These are phyloP conservation scores for Chaetothyriales sp. DNA, from an alignment of 2,329 filamentous ascomycete genomes.

Conservation along the genomic window DNA sequence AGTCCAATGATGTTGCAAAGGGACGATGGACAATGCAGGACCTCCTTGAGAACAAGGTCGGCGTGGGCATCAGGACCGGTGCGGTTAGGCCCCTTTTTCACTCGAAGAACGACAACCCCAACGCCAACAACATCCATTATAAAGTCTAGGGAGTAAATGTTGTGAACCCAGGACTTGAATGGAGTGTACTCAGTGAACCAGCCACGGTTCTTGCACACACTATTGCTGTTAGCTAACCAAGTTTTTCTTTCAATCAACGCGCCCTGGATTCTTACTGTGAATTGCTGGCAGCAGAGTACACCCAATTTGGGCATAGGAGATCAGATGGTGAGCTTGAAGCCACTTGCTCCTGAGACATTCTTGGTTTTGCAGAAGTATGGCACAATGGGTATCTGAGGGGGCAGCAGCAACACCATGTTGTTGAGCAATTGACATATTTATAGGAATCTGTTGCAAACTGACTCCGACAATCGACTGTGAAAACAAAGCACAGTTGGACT, in stretches of 20 bases:
- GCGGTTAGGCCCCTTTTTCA: conserved; percentile 3
- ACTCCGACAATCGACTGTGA: too few relatives aligned
- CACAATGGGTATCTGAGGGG: too few relatives aligned
- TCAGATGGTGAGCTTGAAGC: background rate
- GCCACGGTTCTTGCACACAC: conserved; percentile 8
- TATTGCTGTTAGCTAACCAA: background rate
- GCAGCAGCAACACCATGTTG: too few relatives aligned
- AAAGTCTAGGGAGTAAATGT: background rate
- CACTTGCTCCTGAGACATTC: background rate
- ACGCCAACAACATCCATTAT: background rate
- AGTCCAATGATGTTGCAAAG: conserved; percentile 11
- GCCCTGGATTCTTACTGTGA: background rate
- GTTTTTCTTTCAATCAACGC: background rate
- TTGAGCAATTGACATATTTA: too few relatives aligned
- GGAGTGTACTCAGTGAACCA: conserved; percentile 11
- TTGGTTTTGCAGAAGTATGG: too few relatives aligned
- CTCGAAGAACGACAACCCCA: conserved; percentile 3
- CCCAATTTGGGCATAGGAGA: background rate
- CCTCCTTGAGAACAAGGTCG: conserved; percentile 5
- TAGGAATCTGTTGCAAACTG: too few relatives aligned
- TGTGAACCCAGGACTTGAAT: conserved; percentile 2
- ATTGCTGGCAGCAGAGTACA: background rate
- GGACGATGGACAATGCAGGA: conserved; percentile 5
- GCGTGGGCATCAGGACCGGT: conserved; percentile 1
- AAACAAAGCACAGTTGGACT: too few relatives aligned